Evolutionary conservation across 176 grass and related monocot species (phyloP).

Genomic region (Tuctoria greenei): DNA sequence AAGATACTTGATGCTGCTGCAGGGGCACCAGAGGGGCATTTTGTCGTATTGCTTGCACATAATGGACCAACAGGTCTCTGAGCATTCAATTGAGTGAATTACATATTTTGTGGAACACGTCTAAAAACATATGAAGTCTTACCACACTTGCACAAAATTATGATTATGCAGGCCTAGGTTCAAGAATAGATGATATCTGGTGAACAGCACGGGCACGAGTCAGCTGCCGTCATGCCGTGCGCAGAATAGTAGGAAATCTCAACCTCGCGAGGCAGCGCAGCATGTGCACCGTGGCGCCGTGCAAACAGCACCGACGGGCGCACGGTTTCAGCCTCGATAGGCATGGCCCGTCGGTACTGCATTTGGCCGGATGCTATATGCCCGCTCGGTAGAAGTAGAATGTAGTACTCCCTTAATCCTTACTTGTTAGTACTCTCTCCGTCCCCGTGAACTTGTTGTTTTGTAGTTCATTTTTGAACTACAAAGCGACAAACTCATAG

Average conservation of each 20-base stretch:
- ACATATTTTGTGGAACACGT: background rate
- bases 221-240: background rate
- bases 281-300: background rate
- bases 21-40: constrained; percentile 56
- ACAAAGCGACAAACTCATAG: too few relatives aligned
- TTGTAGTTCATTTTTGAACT: too few relatives aligned
- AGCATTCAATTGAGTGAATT: background rate
- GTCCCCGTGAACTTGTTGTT: too few relatives aligned
- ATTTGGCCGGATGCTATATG: background rate
- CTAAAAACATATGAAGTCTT: constrained; percentile 1
- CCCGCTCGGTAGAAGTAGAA: too few relatives aligned
- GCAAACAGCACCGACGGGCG: background rate
- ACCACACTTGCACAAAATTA: background rate
- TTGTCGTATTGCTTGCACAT: constrained; percentile 82
- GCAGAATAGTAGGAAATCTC: background rate
- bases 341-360: background rate
- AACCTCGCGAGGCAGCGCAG: background rate
- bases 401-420: too few relatives aligned
- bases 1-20: constrained; percentile 78
- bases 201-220: background rate
- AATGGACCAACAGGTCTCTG: constrained; percentile 92
- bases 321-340: background rate
- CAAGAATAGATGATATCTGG: constrained; percentile 62
- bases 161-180: constrained; percentile 68
- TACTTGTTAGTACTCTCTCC: too few relatives aligned